Evolutionary conservation across 495 filamentous ascomycete genomes (phyloP), one percentile per base, ranked within the genome.

Genomic region (Rhypophila decipiens): DNA sequence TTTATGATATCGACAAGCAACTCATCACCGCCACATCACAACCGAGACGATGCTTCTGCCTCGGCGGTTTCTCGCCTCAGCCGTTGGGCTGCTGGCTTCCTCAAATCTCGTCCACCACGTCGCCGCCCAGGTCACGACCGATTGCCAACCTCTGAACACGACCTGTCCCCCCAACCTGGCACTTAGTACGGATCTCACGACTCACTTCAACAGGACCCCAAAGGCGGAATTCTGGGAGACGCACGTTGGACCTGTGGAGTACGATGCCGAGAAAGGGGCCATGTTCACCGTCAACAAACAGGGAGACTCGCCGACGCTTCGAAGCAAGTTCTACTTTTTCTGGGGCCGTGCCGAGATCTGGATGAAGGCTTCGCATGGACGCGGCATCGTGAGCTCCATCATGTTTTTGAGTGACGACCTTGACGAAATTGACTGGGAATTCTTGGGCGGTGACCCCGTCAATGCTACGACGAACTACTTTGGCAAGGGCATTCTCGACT

Each of bases 391-490:
- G 60, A 89, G 85, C 67, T 88, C 84, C 47, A 80, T 89, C 43
- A 87, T 94, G 34, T 72, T 91, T 56, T 78, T 88, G 55, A 90
- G 86, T 24, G 89, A 94, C 53, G 82, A 86, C 53, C 72, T 94
- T 17, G 90, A 96, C 58, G 90, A 96, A 60, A 84, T 96, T 46
- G 90, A 95, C 64, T 91, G 85, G 84, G 89, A 91, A 61, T 90
- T 86, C 70, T 75, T 87, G 17, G 86, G 87, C 39, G 79, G 75
- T 23, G 79, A 87, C 54, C 61, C 66, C 35, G 71, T 68, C 37
- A 59, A 74, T 20, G 86, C 79, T 13, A 79, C 86, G 56, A 90
- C 74, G 69, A 94, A 94, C 68, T 95, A 88, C 59, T 95, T 89
- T 53, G 88, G 89, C 56, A 91, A 93, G 63, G 88, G 87, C 31